Base-by-base conservation (phyloP, 768 basidiomycete genomes). In the Clavulina sp. region DNA sequence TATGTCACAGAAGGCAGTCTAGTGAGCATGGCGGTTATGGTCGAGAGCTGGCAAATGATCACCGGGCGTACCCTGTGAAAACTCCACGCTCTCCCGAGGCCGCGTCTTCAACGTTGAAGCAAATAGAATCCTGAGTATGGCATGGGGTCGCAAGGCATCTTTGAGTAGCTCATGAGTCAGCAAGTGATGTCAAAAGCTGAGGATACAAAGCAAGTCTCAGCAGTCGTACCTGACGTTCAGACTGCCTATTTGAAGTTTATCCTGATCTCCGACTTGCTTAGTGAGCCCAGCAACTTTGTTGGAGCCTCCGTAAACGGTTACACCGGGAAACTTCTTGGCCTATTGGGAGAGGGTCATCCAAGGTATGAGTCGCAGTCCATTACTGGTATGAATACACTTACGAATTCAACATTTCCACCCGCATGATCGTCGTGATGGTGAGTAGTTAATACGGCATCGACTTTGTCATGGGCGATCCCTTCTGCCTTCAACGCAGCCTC, bases 61-160 rank as follows among this genome's bases (percentile, higher is more conserved):
- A 16, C n/a, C n/a, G 21, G 21, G 40, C 67, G 50, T 23, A 72
- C 70, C 93, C 93, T 0, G 93, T 95, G 66, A 97, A 93, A 33
- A 96, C 86, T 16, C 72, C 81, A 19, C 82, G 81, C 56, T 69
- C 58, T 0, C 81, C 69, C 24, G 64, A 62, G 46, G 68, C 59
- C 24, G 74, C 57, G 51, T 72, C 67, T 30, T 81, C 86, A 51
- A 79, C 73, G 62, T 83, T 73, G 70, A 79, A 97, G 70, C 85
- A 95, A 59, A 93, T 92, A 16, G 92, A 95, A 66, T 96, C 93
- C 62, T 85, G 84, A 2, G 93, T 97, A 64, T 96, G 93, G 66
- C 89, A 92, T 1, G 89, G 86, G 1, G 86, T 91, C 24, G 84
- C 80, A 23, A 89, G 67, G 64, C 83, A 86, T 63, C 85, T 84